phyloP scores from a whole-genome alignment of 192 early-diverging fungal genomes.

The Jimgerdemannia lactiflua region DNA sequence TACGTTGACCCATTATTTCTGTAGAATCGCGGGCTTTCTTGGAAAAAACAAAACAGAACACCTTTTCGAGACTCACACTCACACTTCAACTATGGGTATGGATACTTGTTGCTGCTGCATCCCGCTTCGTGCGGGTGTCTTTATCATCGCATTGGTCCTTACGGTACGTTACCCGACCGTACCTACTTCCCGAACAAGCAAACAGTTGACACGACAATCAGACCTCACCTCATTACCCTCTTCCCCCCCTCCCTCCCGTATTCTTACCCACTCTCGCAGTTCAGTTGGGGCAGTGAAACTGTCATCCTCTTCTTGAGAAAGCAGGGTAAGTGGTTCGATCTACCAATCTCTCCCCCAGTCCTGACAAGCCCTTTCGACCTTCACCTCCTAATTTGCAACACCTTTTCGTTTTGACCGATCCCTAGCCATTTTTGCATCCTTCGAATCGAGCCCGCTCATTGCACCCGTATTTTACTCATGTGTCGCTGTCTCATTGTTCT shows the following conservation, averaged over 20 bases:
- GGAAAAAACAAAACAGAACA: neutral
- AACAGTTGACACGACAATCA: no score
- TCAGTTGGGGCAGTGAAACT: no score
- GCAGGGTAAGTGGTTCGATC: no score
- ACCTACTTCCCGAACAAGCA: no score
- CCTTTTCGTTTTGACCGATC: neutral
- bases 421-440: neutral
- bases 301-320: no score
- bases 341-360: no score
- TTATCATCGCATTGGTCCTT: slow-evolving; percentile 33
- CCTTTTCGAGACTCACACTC: neutral
- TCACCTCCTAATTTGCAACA: neutral
- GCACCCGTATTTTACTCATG: neutral
- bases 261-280: no score
- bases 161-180: slow-evolving; percentile 27
- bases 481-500: neutral
- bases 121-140: slow-evolving; percentile 29
- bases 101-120: slow-evolving; percentile 38
- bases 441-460: neutral
- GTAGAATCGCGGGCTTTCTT: neutral
- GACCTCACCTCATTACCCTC: no score
- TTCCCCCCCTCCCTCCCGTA: no score
- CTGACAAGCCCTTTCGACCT: no score
- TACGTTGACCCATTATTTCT: neutral
- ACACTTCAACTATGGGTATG: slow-evolving; percentile 14